Percentiles rank a stretch among this genome's conserved stretches.
Conservation (phyloP, 257 asterid species). For the Nicotiana benthamiana region DNA sequence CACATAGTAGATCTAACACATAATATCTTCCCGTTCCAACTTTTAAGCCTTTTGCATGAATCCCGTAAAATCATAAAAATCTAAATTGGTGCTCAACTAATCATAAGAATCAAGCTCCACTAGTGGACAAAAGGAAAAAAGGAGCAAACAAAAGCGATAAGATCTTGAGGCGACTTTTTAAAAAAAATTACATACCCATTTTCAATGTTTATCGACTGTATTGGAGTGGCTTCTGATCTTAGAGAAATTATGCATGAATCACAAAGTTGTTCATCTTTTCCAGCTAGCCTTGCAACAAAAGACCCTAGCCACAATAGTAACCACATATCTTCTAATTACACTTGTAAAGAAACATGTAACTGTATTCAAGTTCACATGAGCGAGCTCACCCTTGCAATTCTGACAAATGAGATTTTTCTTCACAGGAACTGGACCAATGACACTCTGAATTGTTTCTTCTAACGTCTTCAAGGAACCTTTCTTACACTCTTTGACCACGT, state of each 20-base stretch:
- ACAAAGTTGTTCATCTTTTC: constrained; percentile 68
- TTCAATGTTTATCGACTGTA: constrained; percentile 20
- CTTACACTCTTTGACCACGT: constrained; percentile 89
- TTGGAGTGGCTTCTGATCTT: constrained; percentile 50
- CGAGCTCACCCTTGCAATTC: constrained; percentile 63
- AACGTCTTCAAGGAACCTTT: constrained; percentile 58
- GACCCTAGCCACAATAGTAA: constrained; percentile 41
- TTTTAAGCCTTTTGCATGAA: not conserved
- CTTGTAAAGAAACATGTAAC: constrained; percentile 13
- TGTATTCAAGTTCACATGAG: not conserved
- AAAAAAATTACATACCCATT: constrained; percentile 19
- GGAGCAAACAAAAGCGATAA: not conserved
- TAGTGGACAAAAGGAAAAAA: not conserved
- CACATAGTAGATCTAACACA: not conserved
- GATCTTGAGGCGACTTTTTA: not conserved
- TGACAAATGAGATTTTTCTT: constrained; percentile 63
- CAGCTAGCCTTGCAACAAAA: constrained; percentile 75
- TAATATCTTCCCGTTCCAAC: not conserved
- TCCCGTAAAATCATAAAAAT: not conserved
- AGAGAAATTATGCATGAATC: constrained; percentile 64
- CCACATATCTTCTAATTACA: constrained; percentile 7
- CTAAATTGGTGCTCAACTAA: not conserved
- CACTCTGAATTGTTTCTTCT: constrained; percentile 69
- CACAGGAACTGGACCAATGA: constrained; percentile 77
- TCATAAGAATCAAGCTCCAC: not conserved